Base-by-base conservation (phyloP, 140 eudicot species). In the Oenanthe javanica region DNA sequence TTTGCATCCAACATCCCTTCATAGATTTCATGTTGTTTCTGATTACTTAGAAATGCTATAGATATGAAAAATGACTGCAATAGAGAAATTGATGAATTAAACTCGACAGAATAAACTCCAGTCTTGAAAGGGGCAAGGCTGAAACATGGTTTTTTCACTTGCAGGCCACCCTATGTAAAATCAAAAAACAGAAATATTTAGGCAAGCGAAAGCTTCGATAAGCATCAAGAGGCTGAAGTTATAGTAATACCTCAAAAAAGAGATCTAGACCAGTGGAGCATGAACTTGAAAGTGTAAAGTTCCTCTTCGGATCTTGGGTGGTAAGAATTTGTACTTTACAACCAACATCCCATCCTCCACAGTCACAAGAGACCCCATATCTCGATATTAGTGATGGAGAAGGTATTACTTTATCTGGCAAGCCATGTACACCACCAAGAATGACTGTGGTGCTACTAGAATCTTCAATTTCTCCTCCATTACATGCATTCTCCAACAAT, bases 311-410 rank as follows among this genome's bases (percentile, higher is more conserved):
- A 23, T 81, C 52, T 16, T 66, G 70, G 77, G 87, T 82, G 72
- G 90, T 25, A n/a, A 90, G 93, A 73, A 92, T 77, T 43, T 73
- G 85, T 12, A 94, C 84, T 59, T 89, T 88, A 86, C 98, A 94
- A 79, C 98, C 98, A 31, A 89, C 48, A 83, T 94, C 98, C 98
- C 98, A 94, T 1, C 98, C 98, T 72, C 97, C 98, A 85, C 97
- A 92, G 74, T 94, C 98, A 72, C 98, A 94, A 11, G 75, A 88
- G 43, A 96, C 94, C 19, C 96, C 90, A 23, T 88, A 86, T 86
- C 86, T 89, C 98, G 96, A 92, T 67, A 97, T 71, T 15, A 90
- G 77, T 81, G 92, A 83, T 18, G 97, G 84, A 27, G 90, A 89
- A 67, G 91, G 93, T 2, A 81, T 49, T 38, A 90, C 89, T 43